These are phyloP conservation scores for Rhynchospora tenuis DNA, from an alignment of 176 grass and related monocot species.

Conservation along the genomic window DNA sequence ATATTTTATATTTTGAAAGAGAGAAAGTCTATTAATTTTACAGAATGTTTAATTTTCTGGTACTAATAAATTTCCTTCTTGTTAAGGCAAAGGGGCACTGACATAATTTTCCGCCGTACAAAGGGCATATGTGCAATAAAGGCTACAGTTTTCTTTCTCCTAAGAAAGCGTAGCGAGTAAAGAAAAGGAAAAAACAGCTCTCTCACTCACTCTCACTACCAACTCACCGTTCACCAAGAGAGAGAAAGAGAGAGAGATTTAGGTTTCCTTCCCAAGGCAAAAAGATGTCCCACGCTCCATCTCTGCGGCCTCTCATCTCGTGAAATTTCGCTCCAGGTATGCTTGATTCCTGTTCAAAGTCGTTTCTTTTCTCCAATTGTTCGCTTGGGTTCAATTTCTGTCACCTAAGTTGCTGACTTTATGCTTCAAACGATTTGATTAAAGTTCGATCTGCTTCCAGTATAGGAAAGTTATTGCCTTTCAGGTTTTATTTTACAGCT, in stretches of 20 bases:
- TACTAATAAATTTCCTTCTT: no score
- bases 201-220: slow-evolving; percentile 48
- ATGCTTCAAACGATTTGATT: background rate
- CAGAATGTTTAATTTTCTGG: no score
- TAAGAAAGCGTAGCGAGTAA: slow-evolving; percentile 50
- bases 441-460: slow-evolving; percentile 4
- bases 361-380: background rate
- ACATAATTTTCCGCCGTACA: background rate
- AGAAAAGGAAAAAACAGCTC: slow-evolving; percentile 26
- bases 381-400: background rate
- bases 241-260: slow-evolving; percentile 19
- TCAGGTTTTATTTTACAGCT: background rate
- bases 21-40: no score
- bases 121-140: background rate
- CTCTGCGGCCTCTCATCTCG: background rate
- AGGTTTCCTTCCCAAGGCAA: slow-evolving; percentile 8
- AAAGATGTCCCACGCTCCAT: background rate
- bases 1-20: no score
- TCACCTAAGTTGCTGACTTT: background rate
- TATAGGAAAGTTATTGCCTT: slow-evolving; percentile 10
- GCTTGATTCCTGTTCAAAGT: slow-evolving; percentile 1
- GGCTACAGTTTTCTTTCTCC: slow-evolving; percentile 32
- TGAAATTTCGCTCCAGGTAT: background rate
- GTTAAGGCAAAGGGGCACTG: background rate
- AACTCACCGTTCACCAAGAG: slow-evolving; percentile 1